A percentile compares a stretch with the other conserved stretches of the same genome.
These are phyloP conservation scores for Russula virescens DNA, from an alignment of 768 basidiomycete species.

Conservation along the genomic window DNA sequence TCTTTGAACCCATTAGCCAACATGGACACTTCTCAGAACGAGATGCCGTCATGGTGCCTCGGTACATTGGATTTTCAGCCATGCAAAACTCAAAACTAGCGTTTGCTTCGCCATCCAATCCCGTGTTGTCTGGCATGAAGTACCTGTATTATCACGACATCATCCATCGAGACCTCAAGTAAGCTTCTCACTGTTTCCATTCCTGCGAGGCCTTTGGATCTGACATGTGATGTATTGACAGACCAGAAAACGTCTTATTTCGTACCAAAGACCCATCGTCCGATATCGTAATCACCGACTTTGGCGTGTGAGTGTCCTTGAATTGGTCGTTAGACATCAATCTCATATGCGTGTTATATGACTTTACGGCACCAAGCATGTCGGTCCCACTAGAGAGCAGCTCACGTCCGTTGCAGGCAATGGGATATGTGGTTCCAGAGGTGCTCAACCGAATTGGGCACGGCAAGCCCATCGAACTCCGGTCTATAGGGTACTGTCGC, in stretches of 20 bases:
- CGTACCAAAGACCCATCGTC: slow-evolving; percentile 70
- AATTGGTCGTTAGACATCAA: neutral
- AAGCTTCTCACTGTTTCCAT: neutral
- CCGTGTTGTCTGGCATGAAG: slow-evolving; percentile 66
- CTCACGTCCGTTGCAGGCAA: slow-evolving; percentile 70
- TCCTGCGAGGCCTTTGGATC: neutral
- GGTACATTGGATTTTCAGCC: slow-evolving; percentile 37
- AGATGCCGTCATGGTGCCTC: slow-evolving; percentile 75
- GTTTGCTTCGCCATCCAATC: slow-evolving; percentile 37
- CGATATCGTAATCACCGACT: slow-evolving; percentile 94
- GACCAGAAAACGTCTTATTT: slow-evolving; percentile 95
- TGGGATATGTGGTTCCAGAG: slow-evolving; percentile 91
- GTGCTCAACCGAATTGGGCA: slow-evolving; percentile 75
- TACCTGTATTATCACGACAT: slow-evolving; percentile 92
- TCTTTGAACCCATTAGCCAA: slow-evolving; percentile 82
- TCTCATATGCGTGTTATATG: neutral
- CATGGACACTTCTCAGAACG: slow-evolving; percentile 91
- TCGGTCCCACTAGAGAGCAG: slow-evolving; percentile 65
- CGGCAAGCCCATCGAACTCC: slow-evolving; percentile 88
- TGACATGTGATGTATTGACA: slow-evolving; percentile 28
- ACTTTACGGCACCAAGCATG: slow-evolving; percentile 65
- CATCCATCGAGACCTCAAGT: slow-evolving; percentile 96
- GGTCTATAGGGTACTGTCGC: slow-evolving; percentile 71
- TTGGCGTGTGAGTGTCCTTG: slow-evolving; percentile 73
- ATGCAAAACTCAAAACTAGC: neutral